Evolutionary conservation across 108 stramenopile species (phyloP), one percentile per base, ranked within the genome.

Genomic region (Skeletonema costatum): DNA sequence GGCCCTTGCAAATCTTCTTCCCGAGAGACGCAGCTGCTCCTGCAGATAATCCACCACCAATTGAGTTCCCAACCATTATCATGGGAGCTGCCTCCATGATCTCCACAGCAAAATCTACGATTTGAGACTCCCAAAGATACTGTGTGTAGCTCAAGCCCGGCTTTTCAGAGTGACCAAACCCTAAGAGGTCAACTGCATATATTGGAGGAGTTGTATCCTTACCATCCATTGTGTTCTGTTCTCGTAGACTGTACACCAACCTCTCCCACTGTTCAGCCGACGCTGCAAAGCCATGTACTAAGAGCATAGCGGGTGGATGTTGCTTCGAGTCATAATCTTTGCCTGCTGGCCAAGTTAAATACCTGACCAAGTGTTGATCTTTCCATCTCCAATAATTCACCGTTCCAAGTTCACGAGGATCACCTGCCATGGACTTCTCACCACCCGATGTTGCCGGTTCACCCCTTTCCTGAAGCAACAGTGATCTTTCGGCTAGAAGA

Each of bases 261-360:
- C 36, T 65, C 1, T n/a, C n/a, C 64, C 64, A 86, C 74, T 88
- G 87, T 7, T 70, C 44, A 32, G 81, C 78, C 39, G 78, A 81
- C 16, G 87, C 87, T 16, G 85, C 87, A 73, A 88, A 88, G 32
- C 87, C 87, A 67, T 87, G 87, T 6, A 88, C 79, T 38, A 86
- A 41, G 39, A 41, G 39, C 39, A 41, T 41, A 41, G 39, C 39
- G 25, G 39, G 25, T 25, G 25, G 0, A 25, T 25, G 25, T 25
- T 25, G 25, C 25, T 25, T 25, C 25, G 25, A 25, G 25, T 25
- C 25, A 25, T 25, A 25, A 25, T 25, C 25, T 25, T 25, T 25
- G 25, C 25, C 25, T 25, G 25, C 25, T 25, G 25, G 25, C 25
- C 25, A 25, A 25, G 25, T 25, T 25, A 25, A 25, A 25, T 25